Evolutionary conservation across 331 rosid genomes (phyloP).

Genomic region (Malus hybrid): DNA sequence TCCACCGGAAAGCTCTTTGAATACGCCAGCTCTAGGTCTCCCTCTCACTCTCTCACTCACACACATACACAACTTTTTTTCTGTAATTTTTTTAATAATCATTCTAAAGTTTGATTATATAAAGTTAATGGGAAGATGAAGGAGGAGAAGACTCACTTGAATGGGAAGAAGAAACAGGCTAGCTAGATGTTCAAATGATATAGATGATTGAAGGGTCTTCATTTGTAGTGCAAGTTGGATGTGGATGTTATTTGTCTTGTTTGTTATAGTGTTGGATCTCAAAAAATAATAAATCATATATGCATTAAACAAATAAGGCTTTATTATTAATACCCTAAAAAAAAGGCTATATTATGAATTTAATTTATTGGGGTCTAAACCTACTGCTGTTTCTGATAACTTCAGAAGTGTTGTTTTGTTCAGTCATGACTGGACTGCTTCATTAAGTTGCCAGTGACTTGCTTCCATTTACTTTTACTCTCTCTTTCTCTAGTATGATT

Average conservation of each 20-base stretch:
- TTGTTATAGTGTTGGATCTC: too few species aligned
- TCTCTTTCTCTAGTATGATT: background rate
- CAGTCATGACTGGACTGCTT: background rate
- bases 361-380: background rate
- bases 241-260: background rate
- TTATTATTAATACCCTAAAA: too few species aligned
- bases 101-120: too few species aligned
- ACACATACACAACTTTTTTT: background rate
- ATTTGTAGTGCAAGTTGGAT: background rate
- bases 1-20: conserved; percentile 83
- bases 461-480: background rate
- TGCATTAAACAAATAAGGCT: background rate
- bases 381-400: background rate
- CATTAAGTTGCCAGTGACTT: background rate
- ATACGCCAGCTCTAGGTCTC: conserved; percentile 70
- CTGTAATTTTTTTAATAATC: too few species aligned
- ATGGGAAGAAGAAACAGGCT: too few species aligned
- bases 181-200: too few species aligned
- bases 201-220: background rate
- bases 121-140: too few species aligned
- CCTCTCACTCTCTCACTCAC: background rate
- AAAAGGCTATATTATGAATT: background rate
- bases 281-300: background rate
- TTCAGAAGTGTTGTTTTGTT: too few species aligned
- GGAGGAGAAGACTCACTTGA: too few species aligned